Evolutionary conservation across 2,329 filamentous ascomycete species (phyloP).

Genomic region (Fonsecaea nubica): DNA sequence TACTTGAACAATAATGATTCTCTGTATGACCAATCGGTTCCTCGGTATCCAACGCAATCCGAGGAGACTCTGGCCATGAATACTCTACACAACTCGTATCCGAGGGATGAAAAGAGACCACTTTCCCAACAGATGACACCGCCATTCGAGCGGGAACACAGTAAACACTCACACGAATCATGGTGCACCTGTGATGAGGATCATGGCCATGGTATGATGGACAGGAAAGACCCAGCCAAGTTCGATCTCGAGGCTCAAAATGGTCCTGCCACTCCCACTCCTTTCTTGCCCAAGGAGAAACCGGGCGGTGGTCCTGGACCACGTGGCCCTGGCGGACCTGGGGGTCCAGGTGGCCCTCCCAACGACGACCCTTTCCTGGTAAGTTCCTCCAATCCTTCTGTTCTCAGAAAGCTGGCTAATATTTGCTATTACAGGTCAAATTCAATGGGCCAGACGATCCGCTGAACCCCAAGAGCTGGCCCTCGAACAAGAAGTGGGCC

Average conservation of each 20-base stretch:
- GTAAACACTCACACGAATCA: slow-evolving; percentile 39
- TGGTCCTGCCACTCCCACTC: slow-evolving; percentile 37
- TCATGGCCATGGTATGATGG: slow-evolving; percentile 38
- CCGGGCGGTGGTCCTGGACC: slow-evolving; percentile 25
- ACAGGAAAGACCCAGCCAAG: slow-evolving; percentile 35
- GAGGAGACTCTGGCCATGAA: slow-evolving; percentile 39
- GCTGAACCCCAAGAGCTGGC: slow-evolving; percentile 62
- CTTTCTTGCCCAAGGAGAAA: slow-evolving; percentile 38
- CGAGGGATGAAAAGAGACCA: slow-evolving; percentile 38
- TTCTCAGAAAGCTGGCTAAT: slow-evolving; percentile 15
- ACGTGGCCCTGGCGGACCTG: slow-evolving; percentile 23
- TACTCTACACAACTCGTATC: slow-evolving; percentile 34
- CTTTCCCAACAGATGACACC: slow-evolving; percentile 33
- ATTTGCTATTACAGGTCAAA: slow-evolving; percentile 43
- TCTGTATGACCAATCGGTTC: slow-evolving; percentile 35
- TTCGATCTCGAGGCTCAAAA: slow-evolving; percentile 40
- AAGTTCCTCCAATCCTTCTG: slow-evolving; percentile 27
- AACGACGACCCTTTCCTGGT: slow-evolving; percentile 61
- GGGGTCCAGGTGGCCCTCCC: slow-evolving; percentile 28
- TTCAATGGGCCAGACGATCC: slow-evolving; percentile 63
- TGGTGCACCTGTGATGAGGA: slow-evolving; percentile 42
- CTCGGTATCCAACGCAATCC: slow-evolving; percentile 37
- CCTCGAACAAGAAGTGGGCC: slow-evolving; percentile 63
- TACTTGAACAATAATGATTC: slow-evolving; percentile 40
- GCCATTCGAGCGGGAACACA: slow-evolving; percentile 33